Conservation (phyloP, 495 filamentous ascomycete genomes). For the Trichoderma parareesei region DNA sequence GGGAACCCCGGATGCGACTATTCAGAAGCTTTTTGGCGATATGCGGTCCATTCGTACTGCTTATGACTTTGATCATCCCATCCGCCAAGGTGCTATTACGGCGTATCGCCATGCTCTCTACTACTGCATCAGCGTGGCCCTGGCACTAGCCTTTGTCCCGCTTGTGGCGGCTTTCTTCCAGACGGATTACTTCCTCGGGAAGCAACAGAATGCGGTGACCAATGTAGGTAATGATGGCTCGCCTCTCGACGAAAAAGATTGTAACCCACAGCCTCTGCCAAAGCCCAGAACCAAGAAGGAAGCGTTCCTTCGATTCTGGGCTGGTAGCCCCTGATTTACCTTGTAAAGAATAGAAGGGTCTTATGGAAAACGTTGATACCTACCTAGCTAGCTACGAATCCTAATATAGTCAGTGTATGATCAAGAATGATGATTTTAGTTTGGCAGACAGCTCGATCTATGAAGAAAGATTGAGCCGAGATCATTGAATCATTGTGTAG, state of each 20-base stretch:
- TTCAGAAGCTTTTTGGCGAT: not conserved
- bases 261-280: not conserved
- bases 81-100: slow-evolving; percentile 1
- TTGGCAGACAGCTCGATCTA: too few species aligned
- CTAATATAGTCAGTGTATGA: too few species aligned
- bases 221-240: slow-evolving; percentile 6
- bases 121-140: not conserved
- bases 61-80: slow-evolving; percentile 7
- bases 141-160: slow-evolving; percentile 1
- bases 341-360: not conserved
- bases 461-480: too few species aligned
- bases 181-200: slow-evolving; percentile 6
- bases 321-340: not conserved
- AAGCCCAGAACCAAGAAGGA: not conserved
- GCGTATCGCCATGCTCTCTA: not conserved
- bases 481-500: too few species aligned
- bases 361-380: too few species aligned
- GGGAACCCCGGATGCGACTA: not conserved
- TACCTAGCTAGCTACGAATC: too few species aligned
- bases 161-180: slow-evolving; percentile 10
- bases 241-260: not conserved
- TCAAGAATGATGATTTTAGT: too few species aligned
- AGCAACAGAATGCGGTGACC: slow-evolving; percentile 11
- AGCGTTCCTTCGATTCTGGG: not conserved
- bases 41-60: not conserved